A percentile compares a stretch with the other conserved stretches of the same genome.
Evolutionary conservation across 805 yeast genomes (phyloP).

Genomic region (baker's yeast (Saccharomyces cerevisiae)): DNA sequence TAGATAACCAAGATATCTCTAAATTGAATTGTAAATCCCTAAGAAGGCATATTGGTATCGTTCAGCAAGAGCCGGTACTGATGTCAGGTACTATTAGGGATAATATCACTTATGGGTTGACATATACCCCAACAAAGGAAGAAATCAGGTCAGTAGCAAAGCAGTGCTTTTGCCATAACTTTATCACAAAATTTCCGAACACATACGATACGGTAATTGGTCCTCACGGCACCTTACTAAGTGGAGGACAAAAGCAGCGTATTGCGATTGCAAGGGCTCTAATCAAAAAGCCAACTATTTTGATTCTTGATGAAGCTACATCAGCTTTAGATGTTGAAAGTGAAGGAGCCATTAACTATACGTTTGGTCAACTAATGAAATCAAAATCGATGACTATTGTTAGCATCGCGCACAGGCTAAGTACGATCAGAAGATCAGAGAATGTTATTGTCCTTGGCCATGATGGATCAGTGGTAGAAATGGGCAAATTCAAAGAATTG

Average conservation of each 20-base stretch:
- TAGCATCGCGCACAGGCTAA: slow-evolving; percentile 86
- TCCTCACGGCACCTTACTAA: slow-evolving; percentile 55
- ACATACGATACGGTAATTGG: slow-evolving; percentile 62
- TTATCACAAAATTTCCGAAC: slow-evolving; percentile 51
- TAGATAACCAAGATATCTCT: slow-evolving; percentile 47
- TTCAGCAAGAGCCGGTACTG: slow-evolving; percentile 68
- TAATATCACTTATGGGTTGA: slow-evolving; percentile 65
- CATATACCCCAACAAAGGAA: slow-evolving; percentile 54
- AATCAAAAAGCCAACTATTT: slow-evolving; percentile 61
- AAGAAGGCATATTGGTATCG: slow-evolving; percentile 57
- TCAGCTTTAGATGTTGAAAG: slow-evolving; percentile 76
- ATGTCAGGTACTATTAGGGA: slow-evolving; percentile 75
- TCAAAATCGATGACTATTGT: slow-evolving; percentile 66
- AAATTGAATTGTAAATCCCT: slow-evolving; percentile 42
- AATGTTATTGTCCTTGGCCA: slow-evolving; percentile 74
- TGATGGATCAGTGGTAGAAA: slow-evolving; percentile 75
- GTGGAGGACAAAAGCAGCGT: slow-evolving; percentile 93
- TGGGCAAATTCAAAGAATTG: slow-evolving; percentile 54
- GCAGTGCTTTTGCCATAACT: slow-evolving; percentile 50
- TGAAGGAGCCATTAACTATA: slow-evolving; percentile 69
- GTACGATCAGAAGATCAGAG: slow-evolving; percentile 83
- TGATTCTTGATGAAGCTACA: slow-evolving; percentile 81
- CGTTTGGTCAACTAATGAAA: slow-evolving; percentile 54
- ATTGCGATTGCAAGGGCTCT: slow-evolving; percentile 82
- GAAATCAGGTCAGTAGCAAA: slow-evolving; percentile 40